These are phyloP conservation scores for Polytrichum commune DNA, from an alignment of 225 moss, liverwort and hornwort species.

Conservation along the genomic window DNA sequence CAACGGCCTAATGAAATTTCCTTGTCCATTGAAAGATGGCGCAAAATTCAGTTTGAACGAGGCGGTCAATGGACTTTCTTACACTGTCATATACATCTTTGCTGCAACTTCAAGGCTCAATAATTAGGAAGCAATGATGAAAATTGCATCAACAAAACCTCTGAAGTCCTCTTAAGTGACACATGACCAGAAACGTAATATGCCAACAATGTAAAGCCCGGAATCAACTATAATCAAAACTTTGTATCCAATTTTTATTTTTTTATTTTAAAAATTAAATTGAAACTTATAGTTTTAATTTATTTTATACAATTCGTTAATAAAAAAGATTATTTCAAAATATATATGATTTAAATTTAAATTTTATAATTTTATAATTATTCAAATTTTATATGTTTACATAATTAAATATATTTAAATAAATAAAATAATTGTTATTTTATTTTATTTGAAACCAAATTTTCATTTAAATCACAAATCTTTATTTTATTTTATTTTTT, in stretches of 20 bases:
- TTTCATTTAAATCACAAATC: no score
- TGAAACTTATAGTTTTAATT: no score
- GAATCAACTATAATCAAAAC: constrained; percentile 30
- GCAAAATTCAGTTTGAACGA: constrained; percentile 33
- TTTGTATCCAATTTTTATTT: constrained; percentile 26
- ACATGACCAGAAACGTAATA: constrained; percentile 25
- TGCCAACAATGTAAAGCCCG: constrained; percentile 21
- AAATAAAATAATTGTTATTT: no score
- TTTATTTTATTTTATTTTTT: no score
- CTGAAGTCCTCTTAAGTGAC: constrained; percentile 26
- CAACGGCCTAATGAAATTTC: constrained; percentile 29
- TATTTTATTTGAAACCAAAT: no score
- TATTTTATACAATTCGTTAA: no score
- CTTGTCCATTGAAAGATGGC: constrained; percentile 44
- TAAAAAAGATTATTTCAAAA: no score
- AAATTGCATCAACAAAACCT: constrained; percentile 37
- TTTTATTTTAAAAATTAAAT: no score
- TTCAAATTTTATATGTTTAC: no score
- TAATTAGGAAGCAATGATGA: constrained; percentile 33
- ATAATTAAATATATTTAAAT: no score
- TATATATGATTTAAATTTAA: no score
- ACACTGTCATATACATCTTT: constrained; percentile 27
- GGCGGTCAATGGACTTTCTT: constrained; percentile 29
- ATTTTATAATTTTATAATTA: no score
- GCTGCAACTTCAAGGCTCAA: constrained; percentile 41